Evolutionary conservation across 2,329 filamentous ascomycete genomes (phyloP), one percentile per base, ranked within the genome.

Genomic region (Pestalotiopsis sp.): DNA sequence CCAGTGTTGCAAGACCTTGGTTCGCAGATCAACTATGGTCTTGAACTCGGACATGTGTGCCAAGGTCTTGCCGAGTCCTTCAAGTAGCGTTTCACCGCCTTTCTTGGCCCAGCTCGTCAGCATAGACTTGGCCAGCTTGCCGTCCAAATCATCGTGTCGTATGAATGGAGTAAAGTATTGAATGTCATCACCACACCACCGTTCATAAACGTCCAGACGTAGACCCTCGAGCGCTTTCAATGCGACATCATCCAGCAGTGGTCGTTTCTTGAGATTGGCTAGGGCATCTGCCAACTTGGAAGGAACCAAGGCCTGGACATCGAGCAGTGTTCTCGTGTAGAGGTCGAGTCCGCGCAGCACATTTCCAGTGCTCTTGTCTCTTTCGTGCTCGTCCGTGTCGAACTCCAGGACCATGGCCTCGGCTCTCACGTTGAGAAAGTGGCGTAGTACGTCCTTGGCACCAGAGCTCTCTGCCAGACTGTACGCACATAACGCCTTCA

Each of bases 131-230:
- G 89, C 88, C 70, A 90, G 86, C 27, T 83, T 80, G 23, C 86
- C 88, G 27, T 90, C 87, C 4, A 93, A 79, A 72, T 96, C 92
- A 72, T 95, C 93, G 74, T 97, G 91, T 38, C 93, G 90, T 45
- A 97, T 92, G 82, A 94, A 97, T 0, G 95, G 95, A 0, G 91
- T 95, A 77, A 97, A 98, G 72, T 92, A 92, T 61, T 89, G 89
- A 57, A 97, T 92, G 70, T 97, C 94, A 7, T 94, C 90, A 20
- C 92, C 87, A 71, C 96, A 92, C 92, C 94, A 97, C 23, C 87
- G 86, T 71, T 91, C 89, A 75, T 94, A 90, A 11, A 96, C 82
- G 76, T 97, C 94, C 31, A 98, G 82, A 45, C 92, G 89, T 13
- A 97, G 82, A 17, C 91, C 91, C 72, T 93, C 89, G 1, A 96